phyloP scores from a whole-genome alignment of 2,329 filamentous ascomycete genomes.

The Colletotrichum navitas region DNA sequence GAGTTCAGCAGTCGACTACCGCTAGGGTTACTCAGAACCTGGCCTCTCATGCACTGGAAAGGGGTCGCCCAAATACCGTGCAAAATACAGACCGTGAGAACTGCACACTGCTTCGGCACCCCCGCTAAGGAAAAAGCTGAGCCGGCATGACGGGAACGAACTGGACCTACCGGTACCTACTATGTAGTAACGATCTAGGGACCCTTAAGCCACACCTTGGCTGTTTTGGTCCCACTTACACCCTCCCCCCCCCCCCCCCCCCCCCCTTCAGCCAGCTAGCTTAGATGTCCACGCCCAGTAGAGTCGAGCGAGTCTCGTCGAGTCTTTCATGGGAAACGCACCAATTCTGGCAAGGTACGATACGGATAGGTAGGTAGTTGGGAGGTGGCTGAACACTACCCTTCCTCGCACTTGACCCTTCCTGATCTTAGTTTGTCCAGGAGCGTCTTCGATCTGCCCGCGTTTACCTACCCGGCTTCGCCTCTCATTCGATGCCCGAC shows the following conservation, averaged over 20 bases:
- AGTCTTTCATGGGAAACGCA: neutral
- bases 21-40: neutral
- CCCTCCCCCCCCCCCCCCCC: neutral
- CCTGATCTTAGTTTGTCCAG: conserved; percentile 23
- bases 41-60: neutral
- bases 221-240: neutral
- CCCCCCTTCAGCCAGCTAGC: neutral
- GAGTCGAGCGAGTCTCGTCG: neutral
- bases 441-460: conserved; percentile 17
- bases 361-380: neutral
- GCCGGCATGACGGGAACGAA: neutral
- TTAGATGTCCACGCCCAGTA: neutral
- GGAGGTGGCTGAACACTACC: conserved; percentile 6
- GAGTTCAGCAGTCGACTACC: neutral
- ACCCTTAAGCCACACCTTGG: neutral
- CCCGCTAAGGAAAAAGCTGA: neutral
- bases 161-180: neutral
- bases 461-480: conserved; percentile 32
- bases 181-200: neutral
- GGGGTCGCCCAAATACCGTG: neutral
- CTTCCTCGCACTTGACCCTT: conserved; percentile 11
- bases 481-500: conserved; percentile 13
- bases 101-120: neutral
- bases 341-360: neutral
- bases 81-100: rapidly evolving